Evolutionary conservation across 2,329 filamentous ascomycete species (phyloP), one percentile per base, ranked within the genome.

Genomic region (Fusarium robinianum): DNA sequence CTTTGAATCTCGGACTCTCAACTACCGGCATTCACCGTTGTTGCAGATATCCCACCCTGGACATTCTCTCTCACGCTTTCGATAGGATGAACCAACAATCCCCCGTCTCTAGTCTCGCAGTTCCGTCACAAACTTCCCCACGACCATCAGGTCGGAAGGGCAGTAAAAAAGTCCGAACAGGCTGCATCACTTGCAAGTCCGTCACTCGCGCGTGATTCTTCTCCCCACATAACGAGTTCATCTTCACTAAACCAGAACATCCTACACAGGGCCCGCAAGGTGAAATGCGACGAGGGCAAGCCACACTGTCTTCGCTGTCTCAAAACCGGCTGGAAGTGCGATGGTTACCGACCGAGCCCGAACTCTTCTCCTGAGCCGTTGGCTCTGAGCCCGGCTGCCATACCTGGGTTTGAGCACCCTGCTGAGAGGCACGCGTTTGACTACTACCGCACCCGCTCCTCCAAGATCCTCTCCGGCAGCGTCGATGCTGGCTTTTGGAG

Each of bases 241-340:
- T 5, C 3, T 6, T 18, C 2, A 18, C 21, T 2, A 16, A 7
- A 12, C 26, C 34, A 24, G 38, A 44, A 46, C 32, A 26, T 31
- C 2, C 15, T 8, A 19, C 12, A 8, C 40, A 80, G 77, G 63
- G 72, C 77, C 21, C 74, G 78, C 36, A 76, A 77, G 43, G 73
- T 81, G 39, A 81, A 81, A 60, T 82, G 78, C 59, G 78, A 80
- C 50, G 78, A 81, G 63, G 65, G 63, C 12, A 79, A 76, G 42
- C 78, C 78, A 2, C 66, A 62, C 25, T 83, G 79, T 52, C 62
- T 72, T 23, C 73, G 76, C 43, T 82, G 79, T 55, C 72, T 70
- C 22, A 76, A 73, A 42, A 80, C 78, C 3, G 77, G 79, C 9
- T 72, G 79, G 38, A 74, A 71, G 52, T 82, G 79, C 56, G 79